Conservation (phyloP, 2,329 filamentous ascomycete genomes). For the Colletotrichum trifolii region DNA sequence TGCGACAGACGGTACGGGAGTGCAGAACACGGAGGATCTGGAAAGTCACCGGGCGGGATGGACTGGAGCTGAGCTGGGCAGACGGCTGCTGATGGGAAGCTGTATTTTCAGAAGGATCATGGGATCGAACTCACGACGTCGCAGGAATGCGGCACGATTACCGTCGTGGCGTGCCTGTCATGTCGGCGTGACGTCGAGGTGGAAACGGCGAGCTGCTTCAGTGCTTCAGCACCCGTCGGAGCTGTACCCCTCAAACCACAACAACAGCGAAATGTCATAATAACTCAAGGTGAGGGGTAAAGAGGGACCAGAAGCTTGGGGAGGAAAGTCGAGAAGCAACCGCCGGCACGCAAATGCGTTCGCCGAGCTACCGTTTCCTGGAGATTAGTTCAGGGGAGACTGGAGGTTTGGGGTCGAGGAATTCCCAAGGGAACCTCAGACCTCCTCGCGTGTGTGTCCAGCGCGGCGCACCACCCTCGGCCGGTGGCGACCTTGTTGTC, state of each 20-base stretch:
- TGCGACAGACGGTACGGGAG: no score
- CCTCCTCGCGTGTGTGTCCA: constrained; percentile 1
- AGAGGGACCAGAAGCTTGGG: background rate
- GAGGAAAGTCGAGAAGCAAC: no score
- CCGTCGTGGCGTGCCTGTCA: constrained; percentile 9
- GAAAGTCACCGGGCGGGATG: no score
- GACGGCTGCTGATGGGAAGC: no score
- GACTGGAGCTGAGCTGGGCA: no score
- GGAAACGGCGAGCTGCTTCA: no score
- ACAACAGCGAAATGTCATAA: no score
- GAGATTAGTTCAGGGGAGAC: constrained; percentile 25
- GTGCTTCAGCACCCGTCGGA: no score
- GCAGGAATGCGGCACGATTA: constrained; percentile 4
- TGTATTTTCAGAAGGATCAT: background rate
- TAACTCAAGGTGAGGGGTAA: background rate
- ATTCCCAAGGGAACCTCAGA: constrained; percentile 32
- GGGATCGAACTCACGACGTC: constrained; percentile 1
- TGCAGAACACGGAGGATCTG: no score
- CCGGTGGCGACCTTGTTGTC: background rate
- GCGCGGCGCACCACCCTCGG: no score
- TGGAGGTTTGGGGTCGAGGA: constrained; percentile 11
- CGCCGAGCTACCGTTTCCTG: constrained; percentile 28
- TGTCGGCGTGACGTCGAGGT: background rate
- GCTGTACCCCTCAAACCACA: no score
- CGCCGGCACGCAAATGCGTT: constrained; percentile 15